Conservation (phyloP, 352 stramenopile species). For the Aphanomyces invadans region DNA sequence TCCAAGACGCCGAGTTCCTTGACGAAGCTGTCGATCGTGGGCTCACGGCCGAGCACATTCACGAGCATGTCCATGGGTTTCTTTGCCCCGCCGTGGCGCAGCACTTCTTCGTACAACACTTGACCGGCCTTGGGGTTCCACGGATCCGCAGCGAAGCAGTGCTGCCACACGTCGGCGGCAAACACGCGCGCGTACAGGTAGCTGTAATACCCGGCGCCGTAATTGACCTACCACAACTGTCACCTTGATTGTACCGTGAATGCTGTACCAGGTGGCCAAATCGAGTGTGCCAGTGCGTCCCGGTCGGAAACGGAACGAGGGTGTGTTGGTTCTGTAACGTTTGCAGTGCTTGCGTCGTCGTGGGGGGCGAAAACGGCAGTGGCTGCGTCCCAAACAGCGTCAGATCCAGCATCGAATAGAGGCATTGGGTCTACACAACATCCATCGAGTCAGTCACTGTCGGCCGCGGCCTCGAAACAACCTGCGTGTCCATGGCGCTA, state of each 20-base stretch:
- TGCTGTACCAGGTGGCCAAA: slow-evolving; percentile 74
- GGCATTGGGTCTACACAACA: slow-evolving; percentile 52
- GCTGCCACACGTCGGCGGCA: slow-evolving; percentile 81
- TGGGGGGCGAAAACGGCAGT: slow-evolving; percentile 31
- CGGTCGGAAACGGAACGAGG: slow-evolving; percentile 66
- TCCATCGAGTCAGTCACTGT: slow-evolving; percentile 17
- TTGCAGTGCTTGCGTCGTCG: slow-evolving; percentile 49
- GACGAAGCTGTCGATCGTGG: slow-evolving; percentile 57
- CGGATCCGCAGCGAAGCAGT: slow-evolving; percentile 52
- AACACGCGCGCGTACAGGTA: slow-evolving; percentile 89
- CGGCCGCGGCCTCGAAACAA: slow-evolving; percentile 30
- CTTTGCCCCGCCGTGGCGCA: slow-evolving; percentile 80
- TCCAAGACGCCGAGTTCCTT: slow-evolving; percentile 64
- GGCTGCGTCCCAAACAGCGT: slow-evolving; percentile 58
- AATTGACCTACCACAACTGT: slow-evolving; percentile 40
- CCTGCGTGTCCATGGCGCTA: slow-evolving; percentile 80
- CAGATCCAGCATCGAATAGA: slow-evolving; percentile 77
- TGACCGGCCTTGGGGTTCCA: slow-evolving; percentile 52
- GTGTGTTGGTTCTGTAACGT: slow-evolving; percentile 65
- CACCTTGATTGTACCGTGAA: not conserved
- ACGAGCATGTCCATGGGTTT: slow-evolving; percentile 78
- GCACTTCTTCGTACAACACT: slow-evolving; percentile 57
- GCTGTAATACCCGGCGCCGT: slow-evolving; percentile 87
- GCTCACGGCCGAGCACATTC: slow-evolving; percentile 50
- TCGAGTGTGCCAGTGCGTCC: slow-evolving; percentile 69